These are phyloP conservation scores for Phylloporus arenicola DNA, from an alignment of 768 basidiomycete genomes.

Conservation along the genomic window DNA sequence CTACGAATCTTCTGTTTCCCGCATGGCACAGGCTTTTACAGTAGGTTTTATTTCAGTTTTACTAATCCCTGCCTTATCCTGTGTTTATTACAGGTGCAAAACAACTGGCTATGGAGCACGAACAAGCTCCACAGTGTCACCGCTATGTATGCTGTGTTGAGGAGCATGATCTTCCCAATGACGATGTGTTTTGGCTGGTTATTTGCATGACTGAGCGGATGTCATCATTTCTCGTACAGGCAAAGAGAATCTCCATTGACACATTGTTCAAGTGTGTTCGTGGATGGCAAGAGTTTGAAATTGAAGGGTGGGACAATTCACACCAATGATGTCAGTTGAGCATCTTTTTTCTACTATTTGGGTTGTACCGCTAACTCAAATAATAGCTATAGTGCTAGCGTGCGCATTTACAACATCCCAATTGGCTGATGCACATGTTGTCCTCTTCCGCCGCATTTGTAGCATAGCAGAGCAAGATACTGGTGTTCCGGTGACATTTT, in stretches of 20 bases:
- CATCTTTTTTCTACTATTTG: no score
- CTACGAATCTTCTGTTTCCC: neutral
- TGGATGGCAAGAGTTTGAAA: no score
- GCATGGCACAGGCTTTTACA: neutral
- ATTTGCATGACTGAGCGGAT: neutral
- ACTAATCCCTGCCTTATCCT: neutral
- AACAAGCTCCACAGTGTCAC: neutral
- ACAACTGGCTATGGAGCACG: neutral
- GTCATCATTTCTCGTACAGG: neutral
- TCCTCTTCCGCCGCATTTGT: conserved; percentile 21
- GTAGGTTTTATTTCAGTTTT: neutral
- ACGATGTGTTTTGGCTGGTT: neutral
- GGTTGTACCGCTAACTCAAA: no score
- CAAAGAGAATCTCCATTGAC: neutral
- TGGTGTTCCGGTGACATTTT: neutral
- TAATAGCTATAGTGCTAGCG: conserved; percentile 7
- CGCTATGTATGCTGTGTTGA: neutral
- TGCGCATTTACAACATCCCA: conserved; percentile 25
- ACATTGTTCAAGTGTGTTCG: neutral
- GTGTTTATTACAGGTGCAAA: neutral
- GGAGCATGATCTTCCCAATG: neutral
- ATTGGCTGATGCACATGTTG: conserved; percentile 21
- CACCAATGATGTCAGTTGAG: no score
- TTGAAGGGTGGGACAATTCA: no score
- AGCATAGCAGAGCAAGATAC: conserved; percentile 1